Evolutionary conservation across 2,329 filamentous ascomycete genomes (phyloP), one percentile per base, ranked within the genome.

Genomic region (Kalmusia sp.): DNA sequence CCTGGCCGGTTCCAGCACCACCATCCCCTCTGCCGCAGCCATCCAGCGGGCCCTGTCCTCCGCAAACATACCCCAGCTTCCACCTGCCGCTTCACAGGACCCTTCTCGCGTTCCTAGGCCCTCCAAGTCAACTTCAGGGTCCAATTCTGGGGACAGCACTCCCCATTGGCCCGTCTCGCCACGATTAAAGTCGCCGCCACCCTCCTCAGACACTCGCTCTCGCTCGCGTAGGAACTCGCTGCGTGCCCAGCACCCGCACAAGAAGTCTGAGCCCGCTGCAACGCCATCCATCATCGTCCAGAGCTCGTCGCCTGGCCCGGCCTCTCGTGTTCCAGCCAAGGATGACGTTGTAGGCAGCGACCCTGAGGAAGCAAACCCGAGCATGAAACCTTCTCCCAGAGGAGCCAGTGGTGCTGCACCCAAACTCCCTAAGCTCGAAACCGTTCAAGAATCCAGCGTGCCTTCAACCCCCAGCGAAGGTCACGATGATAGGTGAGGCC

Each of bases 391-490:
- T 12, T 66, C 74, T 11, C 65, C 73, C 69, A 85, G 87, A 60
- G 84, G 82, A 54, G 80, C 82, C 47, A 86, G 81, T 68, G 83
- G 81, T 46, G 62, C 57, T 52, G 83, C 82, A 46, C 83, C 87
- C 43, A 85, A 85, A 41, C 78, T 97, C 52, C 83, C 87, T 43
- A 85, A 85, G 41, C 78, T 97, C 52, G 93, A 96, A 76, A 97
- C 95, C 0, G 93, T 98, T 14, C 90, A 96, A 71, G 93, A 97
- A 80, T 87, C 89, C 49, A 95, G 91, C 76, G 84, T 91, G 48
- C 78, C 77, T 40, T 87, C 86, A 44, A 90, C 90, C 1, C 89
- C 91, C 12, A 80, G 77, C 12, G 78, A 75, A 57, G 67, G 80
- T 74, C 64, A 61, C 51, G 50, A 69, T 41, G 66, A 67, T 47